Conservation (phyloP, 768 basidiomycete species). For the Mycena capillaripes region DNA sequence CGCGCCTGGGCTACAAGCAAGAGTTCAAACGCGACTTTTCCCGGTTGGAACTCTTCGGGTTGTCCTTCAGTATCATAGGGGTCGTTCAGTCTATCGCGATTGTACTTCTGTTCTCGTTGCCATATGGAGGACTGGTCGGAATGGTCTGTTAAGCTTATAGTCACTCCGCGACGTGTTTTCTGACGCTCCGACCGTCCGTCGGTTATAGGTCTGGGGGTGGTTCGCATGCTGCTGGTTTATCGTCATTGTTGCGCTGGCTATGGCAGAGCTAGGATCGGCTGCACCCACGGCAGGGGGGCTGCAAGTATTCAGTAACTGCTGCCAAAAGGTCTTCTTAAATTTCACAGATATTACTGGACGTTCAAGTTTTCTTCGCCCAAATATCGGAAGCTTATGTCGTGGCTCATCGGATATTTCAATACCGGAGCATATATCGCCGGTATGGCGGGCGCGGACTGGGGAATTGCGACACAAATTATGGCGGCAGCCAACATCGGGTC, state of each 20-base stretch:
- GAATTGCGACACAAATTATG: slow-evolving; percentile 66
- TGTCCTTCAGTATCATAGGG: slow-evolving; percentile 66
- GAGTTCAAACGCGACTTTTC: slow-evolving; percentile 56
- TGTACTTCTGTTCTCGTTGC: slow-evolving; percentile 52
- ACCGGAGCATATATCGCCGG: slow-evolving; percentile 61
- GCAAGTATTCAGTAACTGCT: slow-evolving; percentile 46
- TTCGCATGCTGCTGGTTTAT: slow-evolving; percentile 61
- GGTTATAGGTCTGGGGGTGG: slow-evolving; percentile 50
- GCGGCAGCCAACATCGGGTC: slow-evolving; percentile 57
- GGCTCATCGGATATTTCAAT: slow-evolving; percentile 77
- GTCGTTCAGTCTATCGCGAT: slow-evolving; percentile 65
- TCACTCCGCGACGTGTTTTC: too few relatives aligned
- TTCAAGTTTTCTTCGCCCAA: slow-evolving; percentile 63
- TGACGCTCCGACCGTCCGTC: too few relatives aligned
- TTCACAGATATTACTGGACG: slow-evolving; percentile 63
- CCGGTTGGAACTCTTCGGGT: slow-evolving; percentile 58
- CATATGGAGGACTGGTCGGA: slow-evolving; percentile 61
- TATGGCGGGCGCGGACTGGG: slow-evolving; percentile 67
- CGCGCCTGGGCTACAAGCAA: slow-evolving; percentile 56
- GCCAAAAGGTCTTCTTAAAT: slow-evolving; percentile 40
- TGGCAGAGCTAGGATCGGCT: slow-evolving; percentile 66
- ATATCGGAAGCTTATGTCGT: slow-evolving; percentile 67
- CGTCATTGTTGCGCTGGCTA: slow-evolving; percentile 60
- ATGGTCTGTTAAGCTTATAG: slow-evolving; percentile 51
- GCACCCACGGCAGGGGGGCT: slow-evolving; percentile 67